Percentiles rank a stretch among this genome's conserved stretches.
These are phyloP conservation scores for Paxillus involutus DNA, from an alignment of 768 basidiomycete genomes.

Conservation along the genomic window DNA sequence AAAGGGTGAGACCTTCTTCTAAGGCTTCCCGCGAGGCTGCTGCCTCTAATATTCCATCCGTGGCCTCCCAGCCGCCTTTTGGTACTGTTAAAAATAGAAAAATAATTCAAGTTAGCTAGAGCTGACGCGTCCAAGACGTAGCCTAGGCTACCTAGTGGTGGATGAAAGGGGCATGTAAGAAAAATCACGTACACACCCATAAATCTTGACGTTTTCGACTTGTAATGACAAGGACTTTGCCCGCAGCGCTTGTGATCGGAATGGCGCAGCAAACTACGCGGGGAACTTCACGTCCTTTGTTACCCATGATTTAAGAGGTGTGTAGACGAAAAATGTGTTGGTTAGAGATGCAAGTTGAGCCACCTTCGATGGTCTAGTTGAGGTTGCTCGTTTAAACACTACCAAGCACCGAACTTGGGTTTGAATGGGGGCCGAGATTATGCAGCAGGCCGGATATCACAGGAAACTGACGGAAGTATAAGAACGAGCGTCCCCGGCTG, in stretches of 20 bases:
- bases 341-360: neutral
- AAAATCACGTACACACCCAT: conserved; percentile 81
- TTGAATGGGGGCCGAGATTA: conserved; percentile 1
- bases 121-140: conserved; percentile 1
- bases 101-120: conserved; percentile 5
- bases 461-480: conserved; percentile 2
- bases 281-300: conserved; percentile 77
- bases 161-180: conserved; percentile 7
- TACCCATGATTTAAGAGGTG: conserved; percentile 37
- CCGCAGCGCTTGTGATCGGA: conserved; percentile 70
- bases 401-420: neutral
- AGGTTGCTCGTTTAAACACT: neutral
- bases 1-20: conserved; percentile 94
- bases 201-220: conserved; percentile 77
- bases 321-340: neutral
- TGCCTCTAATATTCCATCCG: conserved; percentile 79
- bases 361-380: neutral
- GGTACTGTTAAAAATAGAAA: conserved; percentile 54
- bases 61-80: conserved; percentile 90
- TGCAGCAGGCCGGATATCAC: neutral
- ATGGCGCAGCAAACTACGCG: conserved; percentile 92
- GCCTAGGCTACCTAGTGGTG: neutral
- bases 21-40: conserved; percentile 90
- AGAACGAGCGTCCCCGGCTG: conserved; percentile 6
- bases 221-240: conserved; percentile 81